Conservation (phyloP, 1,284 basidiomycete genomes). For the Malassezia japonica region DNA sequence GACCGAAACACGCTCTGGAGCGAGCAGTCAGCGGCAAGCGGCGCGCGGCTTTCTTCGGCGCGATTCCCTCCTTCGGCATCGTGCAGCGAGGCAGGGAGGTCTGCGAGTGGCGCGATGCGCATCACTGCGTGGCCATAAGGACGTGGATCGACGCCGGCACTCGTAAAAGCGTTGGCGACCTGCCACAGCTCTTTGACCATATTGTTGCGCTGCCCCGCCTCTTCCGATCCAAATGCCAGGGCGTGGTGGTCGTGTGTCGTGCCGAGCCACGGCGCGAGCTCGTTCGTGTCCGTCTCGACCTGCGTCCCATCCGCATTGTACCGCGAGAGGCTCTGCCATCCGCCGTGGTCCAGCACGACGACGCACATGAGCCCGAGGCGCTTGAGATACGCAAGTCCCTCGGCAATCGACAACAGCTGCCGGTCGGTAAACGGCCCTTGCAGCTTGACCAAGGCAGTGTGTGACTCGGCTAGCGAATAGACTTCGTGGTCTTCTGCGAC, state of each 20-base stretch:
- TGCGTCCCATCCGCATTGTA: conserved; percentile 25
- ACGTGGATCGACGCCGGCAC: conserved; percentile 71
- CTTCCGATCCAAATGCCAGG: conserved; percentile 17
- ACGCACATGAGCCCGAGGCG: conserved; percentile 89
- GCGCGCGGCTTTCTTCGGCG: conserved; percentile 1
- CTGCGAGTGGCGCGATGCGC: conserved; percentile 23
- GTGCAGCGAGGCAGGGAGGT: not conserved
- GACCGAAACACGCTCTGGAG: conserved; percentile 57
- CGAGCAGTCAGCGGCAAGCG: conserved; percentile 15
- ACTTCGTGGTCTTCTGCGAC: conserved; percentile 6
- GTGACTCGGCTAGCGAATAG: conserved; percentile 39
- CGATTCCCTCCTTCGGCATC: not conserved
- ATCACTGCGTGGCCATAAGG: conserved; percentile 56
- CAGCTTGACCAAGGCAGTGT: conserved; percentile 88
- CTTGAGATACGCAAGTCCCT: conserved; percentile 87
- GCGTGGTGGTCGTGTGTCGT: not conserved
- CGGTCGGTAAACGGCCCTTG: conserved; percentile 94
- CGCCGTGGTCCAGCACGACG: conserved; percentile 84
- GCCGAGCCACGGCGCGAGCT: conserved; percentile 28
- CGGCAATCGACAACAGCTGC: conserved; percentile 84
- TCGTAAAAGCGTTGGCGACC: conserved; percentile 71
- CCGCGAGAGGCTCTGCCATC: conserved; percentile 53
- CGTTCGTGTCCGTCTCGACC: conserved; percentile 16
- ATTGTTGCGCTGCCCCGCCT: conserved; percentile 55
- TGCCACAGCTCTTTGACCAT: conserved; percentile 57